phyloP scores from a whole-genome alignment of 306 rosid genomes.

The Spatholobus suberectus region DNA sequence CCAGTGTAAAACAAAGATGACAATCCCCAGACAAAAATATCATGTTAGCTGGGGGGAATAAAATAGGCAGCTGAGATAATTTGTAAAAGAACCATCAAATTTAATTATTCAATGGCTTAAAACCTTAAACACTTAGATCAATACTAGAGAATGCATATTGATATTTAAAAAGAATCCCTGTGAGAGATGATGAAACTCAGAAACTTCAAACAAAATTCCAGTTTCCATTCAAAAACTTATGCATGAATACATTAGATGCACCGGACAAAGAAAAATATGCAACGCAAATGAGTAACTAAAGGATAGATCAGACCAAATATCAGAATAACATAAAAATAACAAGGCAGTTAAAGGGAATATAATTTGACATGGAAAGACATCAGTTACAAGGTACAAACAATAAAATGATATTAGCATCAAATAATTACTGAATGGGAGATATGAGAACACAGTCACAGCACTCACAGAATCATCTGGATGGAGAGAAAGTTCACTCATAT shows the following conservation, averaged over 20 bases:
- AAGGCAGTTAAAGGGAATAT: background rate
- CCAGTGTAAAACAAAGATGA: no score
- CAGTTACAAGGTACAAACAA: background rate
- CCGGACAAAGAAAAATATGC: background rate
- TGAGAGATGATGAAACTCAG: slow-evolving; percentile 4
- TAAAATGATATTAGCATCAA: background rate
- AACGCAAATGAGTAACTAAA: background rate
- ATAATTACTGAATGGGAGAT: slow-evolving; percentile 1
- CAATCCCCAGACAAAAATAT: no score
- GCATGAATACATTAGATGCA: background rate
- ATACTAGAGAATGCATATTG: background rate
- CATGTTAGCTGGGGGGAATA: no score
- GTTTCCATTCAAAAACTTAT: background rate
- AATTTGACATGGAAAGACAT: background rate
- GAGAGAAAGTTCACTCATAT: slow-evolving; percentile 59
- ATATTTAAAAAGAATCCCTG: background rate
- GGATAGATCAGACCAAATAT: slow-evolving; percentile 10
- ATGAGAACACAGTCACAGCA: slow-evolving; percentile 36
- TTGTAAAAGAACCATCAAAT: no score
- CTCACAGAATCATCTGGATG: slow-evolving; percentile 89
- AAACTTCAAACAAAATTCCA: slow-evolving; percentile 8
- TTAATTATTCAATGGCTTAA: background rate
- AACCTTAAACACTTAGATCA: background rate
- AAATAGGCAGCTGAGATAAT: no score
- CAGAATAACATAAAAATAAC: background rate